phyloP scores from a whole-genome alignment of 345 rosid genomes.

The Rhizophora apiculata region DNA sequence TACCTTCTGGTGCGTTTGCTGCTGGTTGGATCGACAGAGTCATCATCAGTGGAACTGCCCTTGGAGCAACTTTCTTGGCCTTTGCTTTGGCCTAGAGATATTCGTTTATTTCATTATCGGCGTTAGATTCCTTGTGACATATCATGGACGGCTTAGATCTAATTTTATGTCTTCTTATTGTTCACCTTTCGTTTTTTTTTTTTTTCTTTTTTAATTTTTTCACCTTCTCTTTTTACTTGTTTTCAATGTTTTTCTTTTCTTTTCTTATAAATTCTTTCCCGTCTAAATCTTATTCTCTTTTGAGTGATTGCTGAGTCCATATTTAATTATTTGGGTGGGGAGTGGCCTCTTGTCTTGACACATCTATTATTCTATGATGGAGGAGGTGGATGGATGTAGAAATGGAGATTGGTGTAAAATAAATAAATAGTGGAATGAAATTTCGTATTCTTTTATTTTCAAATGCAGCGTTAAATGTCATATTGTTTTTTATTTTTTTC shows the following conservation, averaged over 20 bases:
- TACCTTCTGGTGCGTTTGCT: constrained; percentile 35
- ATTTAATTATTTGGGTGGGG: constrained; percentile 13
- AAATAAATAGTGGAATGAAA: constrained; percentile 28
- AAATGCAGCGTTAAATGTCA: no score
- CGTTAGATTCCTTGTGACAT: constrained; percentile 18
- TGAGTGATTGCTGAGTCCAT: neutral
- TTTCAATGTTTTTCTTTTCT: neutral
- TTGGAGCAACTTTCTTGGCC: constrained; percentile 51
- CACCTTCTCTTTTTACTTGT: neutral
- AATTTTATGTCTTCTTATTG: neutral
- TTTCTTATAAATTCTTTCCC: constrained; percentile 1
- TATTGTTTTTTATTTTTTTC: no score
- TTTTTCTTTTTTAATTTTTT: neutral
- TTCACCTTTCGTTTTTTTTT: constrained; percentile 17
- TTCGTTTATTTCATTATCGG: neutral
- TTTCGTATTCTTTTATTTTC: constrained; percentile 29
- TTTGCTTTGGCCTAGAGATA: constrained; percentile 49
- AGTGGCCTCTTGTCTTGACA: constrained; percentile 16
- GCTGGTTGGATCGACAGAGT: constrained; percentile 31
- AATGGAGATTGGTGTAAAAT: constrained; percentile 38
- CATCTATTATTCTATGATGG: constrained; percentile 19
- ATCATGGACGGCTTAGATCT: constrained; percentile 20
- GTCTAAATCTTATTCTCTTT: constrained; percentile 19
- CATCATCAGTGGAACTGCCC: constrained; percentile 35
- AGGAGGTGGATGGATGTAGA: constrained; percentile 26